Evolutionary conservation across 768 basidiomycete genomes (phyloP).

Genomic region (Mycena galericulata): DNA sequence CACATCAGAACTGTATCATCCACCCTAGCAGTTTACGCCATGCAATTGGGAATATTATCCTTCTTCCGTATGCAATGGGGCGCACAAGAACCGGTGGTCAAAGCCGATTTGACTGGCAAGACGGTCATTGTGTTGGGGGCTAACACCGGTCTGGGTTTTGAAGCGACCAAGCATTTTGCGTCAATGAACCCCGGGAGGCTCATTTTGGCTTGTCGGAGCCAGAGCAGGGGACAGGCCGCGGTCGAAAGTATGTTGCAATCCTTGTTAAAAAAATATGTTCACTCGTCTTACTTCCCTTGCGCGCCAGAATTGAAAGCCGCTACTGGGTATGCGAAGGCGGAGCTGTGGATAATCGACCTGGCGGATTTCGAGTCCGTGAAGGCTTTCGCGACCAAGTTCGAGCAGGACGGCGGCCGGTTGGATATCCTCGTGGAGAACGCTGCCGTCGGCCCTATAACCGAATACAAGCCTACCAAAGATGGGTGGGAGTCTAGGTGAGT

Average conservation of each 20-base stretch:
- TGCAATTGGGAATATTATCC: background rate
- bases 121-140: constrained; percentile 32
- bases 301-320: constrained; percentile 9
- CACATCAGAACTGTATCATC: too few relatives aligned
- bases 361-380: constrained; percentile 7
- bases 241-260: constrained; percentile 16
- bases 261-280: too few relatives aligned
- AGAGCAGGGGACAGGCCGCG: constrained; percentile 8
- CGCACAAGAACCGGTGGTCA: background rate
- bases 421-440: constrained; percentile 39
- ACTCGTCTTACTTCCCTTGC: background rate
- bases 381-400: too few relatives aligned
- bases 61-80: background rate
- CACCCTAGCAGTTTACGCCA: too few relatives aligned
- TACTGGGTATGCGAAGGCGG: constrained; percentile 30
- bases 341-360: constrained; percentile 32
- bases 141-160: constrained; percentile 33
- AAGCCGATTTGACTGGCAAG: constrained; percentile 29
- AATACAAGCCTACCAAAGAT: constrained; percentile 31
- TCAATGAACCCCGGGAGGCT: constrained; percentile 17
- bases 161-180: constrained; percentile 9
- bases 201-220: constrained; percentile 10
- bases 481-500: constrained; percentile 9
- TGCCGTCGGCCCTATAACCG: background rate
- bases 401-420: background rate